Evolutionary conservation across 495 filamentous ascomycete species (phyloP), one percentile per base, ranked within the genome.

Genomic region (Aspergillus carlsbadensis): DNA sequence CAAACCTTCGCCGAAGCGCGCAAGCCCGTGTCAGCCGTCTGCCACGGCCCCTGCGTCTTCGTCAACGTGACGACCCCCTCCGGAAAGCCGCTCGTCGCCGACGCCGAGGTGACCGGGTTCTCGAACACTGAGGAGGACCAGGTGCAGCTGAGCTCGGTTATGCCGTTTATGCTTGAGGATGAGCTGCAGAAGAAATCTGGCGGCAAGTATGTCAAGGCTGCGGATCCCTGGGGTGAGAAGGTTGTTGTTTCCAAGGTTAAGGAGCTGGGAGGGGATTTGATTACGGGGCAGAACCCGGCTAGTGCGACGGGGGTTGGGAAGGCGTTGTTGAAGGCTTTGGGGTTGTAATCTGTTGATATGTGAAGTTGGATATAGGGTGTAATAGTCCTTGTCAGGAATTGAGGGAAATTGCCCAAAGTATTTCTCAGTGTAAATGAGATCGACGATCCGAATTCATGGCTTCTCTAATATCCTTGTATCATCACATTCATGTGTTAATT

Each of bases 231-330:
- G 81, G 82, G 60, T 0, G 73, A 71, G 67, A 81, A 86, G 67
- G 83, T 90, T 11, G 77, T 83, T 22, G 78, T 84, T 26, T 78
- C 79, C 41, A 70, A 70, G 63, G 61, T 65, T 4, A 58, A 60
- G 43, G 70, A 64, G 17, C 37, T 66, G 22, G 73, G 69, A 1
- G 65, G 85, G 0, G 74, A 71, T 61, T 52, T 92, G 51, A 87
- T 92, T 56, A 91, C 88, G 2, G 88, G 88, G 0, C 87, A 92
- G 75, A 92, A 91, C 60, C 88, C 88, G 14, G 81, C 78, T 8
- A 86, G 82, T 65, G 87, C 85, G 11, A 75, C 71, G 24, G 78
- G 65, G 0, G 72, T 91, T 43, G 87, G 79, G 0, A 76, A 86
- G 71, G 78, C 62, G 17, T 65, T 81, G 46, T 48, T 77, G 36